Evolutionary conservation across 202 grass and related monocot species (phyloP), one percentile per base, ranked within the genome.

Genomic region (Zizania palustris): DNA sequence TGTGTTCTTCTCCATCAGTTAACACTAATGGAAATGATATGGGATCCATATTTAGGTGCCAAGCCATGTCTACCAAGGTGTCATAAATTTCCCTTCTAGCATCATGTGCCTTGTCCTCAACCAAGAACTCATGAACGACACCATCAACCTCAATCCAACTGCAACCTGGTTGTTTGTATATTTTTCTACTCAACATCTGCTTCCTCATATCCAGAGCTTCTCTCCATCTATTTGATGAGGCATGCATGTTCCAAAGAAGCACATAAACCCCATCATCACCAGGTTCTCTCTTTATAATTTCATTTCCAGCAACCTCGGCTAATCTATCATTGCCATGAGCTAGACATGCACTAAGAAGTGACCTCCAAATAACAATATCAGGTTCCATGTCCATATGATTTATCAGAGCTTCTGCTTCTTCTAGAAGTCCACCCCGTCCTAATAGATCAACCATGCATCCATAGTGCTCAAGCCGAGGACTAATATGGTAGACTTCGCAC

Each of bases 141-240:
- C 85, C 85, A 65, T 92, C 87, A 2, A 90, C 56, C 80, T 96
- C 87, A 78, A 96, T 85, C 93, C 93, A 96, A 77, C 93, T 96
- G 75, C 85, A 86, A 50, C 89, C 93, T 22, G 84, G 82, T 45
- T 79, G 85, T 62, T 91, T 91, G 8, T 85, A 82, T 35, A 96
- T 65, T 15, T 85, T 84, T 33, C 60, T 85, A 76, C 21, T 72
- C 71, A 82, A 38, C 89, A 96, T 92, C 72, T 85, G 77, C 63
- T 84, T 83, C 63, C 89, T 96, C 43, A 96, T 75, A 60, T 92
- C 83, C 44, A 71, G 61, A 44, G 90, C 80, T 80, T 92, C 80
- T 76, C 42, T 79, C 89, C 87, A 86, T 92, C 80, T 89, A 75
- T 75, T 83, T 49, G 87, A 92, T 73, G 82, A 91, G 8, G 87